Evolutionary conservation across 805 yeast species (phyloP), one percentile per base, ranked within the genome.

Genomic region (Nakazawaea sp.): DNA sequence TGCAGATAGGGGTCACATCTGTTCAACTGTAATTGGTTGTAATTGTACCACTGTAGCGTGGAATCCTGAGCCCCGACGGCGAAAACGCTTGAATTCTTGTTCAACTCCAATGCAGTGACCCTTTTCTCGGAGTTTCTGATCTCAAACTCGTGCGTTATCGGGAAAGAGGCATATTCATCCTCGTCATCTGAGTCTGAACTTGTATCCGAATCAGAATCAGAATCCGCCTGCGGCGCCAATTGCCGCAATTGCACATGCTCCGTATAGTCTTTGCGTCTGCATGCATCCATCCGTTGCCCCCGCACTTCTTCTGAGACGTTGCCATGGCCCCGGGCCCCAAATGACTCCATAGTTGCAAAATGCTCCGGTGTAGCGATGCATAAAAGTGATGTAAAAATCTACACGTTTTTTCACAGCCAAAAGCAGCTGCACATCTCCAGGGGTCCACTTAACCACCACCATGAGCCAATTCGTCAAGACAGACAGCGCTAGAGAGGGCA

Each of bases 401-500:
- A n/a, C n/a, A n/a, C n/a, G n/a, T n/a, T n/a, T n/a, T n/a, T n/a
- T n/a, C n/a, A n/a, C n/a, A n/a, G n/a, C n/a, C n/a, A n/a, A n/a
- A n/a, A n/a, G n/a, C n/a, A n/a, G n/a, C n/a, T n/a, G n/a, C n/a
- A n/a, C n/a, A n/a, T n/a, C n/a, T n/a, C n/a, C n/a, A n/a, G n/a
- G n/a, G n/a, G n/a, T n/a, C n/a, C n/a, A n/a, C n/a, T n/a, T n/a
- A n/a, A n/a, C n/a, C 8, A 15, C 7, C 27, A 32, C 18, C 6
- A 18, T 30, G 45, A 43, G 48, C 37, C 42, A 27, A 15, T 57
- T 63, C 35, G 43, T 34, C 5, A 60, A 57, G 39, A 52, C 65
- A 2, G 47, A 41, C 4, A 43, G 33, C 4, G 59, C 81, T 12
- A 58, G 86, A 33, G 70, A 62, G 5, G 88, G 88, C 2, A 56